phyloP scores from a whole-genome alignment of 75 land plant genomes.

The Chamaecyparis obtusa region DNA sequence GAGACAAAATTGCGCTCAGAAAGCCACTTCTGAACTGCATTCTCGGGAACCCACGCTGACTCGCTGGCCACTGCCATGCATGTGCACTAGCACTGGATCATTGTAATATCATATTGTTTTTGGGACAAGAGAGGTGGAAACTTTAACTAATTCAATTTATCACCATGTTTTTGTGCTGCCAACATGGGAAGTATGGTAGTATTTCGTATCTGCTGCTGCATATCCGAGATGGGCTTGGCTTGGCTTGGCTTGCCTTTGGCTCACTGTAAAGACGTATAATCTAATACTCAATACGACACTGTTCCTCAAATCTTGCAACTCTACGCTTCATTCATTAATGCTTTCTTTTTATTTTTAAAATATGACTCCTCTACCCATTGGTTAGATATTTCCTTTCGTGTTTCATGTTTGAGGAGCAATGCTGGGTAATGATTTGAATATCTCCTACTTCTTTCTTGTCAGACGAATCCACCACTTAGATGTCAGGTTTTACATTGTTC shows the following conservation, averaged over 20 bases:
- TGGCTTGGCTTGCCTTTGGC: neutral
- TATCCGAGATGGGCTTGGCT: neutral
- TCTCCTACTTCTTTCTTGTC: neutral
- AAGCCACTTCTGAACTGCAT: neutral
- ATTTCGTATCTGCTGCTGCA: neutral
- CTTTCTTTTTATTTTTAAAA: neutral
- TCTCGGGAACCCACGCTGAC: neutral
- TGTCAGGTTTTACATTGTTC: neutral
- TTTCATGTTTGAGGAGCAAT: neutral
- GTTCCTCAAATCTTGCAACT: neutral
- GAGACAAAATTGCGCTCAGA: neutral
- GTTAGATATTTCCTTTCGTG: neutral
- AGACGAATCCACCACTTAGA: neutral
- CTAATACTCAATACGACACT: neutral
- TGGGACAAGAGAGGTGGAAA: neutral
- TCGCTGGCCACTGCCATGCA: neutral
- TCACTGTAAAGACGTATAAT: neutral
- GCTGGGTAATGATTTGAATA: neutral
- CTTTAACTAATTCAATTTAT: conserved; percentile 2
- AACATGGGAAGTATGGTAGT: neutral
- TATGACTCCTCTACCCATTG: neutral
- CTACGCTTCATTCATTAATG: neutral
- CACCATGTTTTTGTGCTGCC: neutral
- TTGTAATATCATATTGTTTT: conserved; percentile 7
- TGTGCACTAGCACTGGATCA: conserved; percentile 4